Base-by-base conservation (phyloP, 2,329 filamentous ascomycete genomes). In the Periconia sp. region DNA sequence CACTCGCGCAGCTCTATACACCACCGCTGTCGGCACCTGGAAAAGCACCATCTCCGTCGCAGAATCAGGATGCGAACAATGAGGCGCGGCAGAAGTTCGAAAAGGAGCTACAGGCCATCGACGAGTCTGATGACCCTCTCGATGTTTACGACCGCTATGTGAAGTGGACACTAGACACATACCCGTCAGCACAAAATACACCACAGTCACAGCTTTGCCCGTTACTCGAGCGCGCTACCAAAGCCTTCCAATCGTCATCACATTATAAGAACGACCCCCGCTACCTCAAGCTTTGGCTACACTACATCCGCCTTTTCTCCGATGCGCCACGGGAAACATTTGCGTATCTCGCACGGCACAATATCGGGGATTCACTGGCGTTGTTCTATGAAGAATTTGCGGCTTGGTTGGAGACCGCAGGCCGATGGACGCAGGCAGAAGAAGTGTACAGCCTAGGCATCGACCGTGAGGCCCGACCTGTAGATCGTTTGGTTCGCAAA, bases 311-410 rank as follows among this genome's bases (percentile, higher is more conserved):
- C 37, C 83, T 96, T 59, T 97, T 97, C 72, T 88, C 89, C 4
- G 94, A 97, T 66, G 79, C 89, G n/a, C 92, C 92, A 2, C 85
- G 92, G 38, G 94, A 99, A 71, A 90, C 88, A 0, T 99, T 92
- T 66, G 84, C 94, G 33, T 99, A 95, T 65, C 79, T 99, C 24
- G 87, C 92, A 10, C 87, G 92, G 36, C 91, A 99, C 65, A 81
- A 80, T 50, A 89, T 99, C 47, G 94, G 92, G 48, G 91, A 96
- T 62, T 78, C 80, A 1, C 80, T 99, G 3, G 94, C 94, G 2
- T 76, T 97, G 3, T 99, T 91, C 70, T 99, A 99, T 71, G 94
- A 99, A 68, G 94, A 97, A 64, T 99, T 95, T 65, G 92, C 94
- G 1, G 87, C 84, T 1, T 97, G 92, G 89, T 77, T 99, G 5